phyloP scores from a whole-genome alignment of 2,329 filamentous ascomycete species.

The Aspergillus pseudoviridinutans region DNA sequence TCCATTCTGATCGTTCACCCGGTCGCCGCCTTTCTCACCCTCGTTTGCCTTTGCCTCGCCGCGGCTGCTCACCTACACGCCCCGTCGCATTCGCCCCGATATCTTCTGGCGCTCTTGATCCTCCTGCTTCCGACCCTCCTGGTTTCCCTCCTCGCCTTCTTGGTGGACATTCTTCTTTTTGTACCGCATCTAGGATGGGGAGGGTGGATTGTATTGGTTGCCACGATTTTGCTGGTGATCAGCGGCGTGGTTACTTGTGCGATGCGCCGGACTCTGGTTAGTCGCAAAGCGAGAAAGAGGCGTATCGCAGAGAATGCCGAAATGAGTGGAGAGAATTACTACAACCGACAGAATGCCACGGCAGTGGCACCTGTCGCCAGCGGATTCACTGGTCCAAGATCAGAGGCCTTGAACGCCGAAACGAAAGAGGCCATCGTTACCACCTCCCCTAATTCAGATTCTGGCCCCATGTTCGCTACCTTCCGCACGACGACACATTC shows the following conservation, averaged over 20 bases:
- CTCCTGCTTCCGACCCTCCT: conserved; percentile 81
- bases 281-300: conserved; percentile 87
- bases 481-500: conserved; percentile 32
- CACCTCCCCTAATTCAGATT: conserved; percentile 51
- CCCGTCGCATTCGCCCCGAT: conserved; percentile 84
- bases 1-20: conserved; percentile 90
- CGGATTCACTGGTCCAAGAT: conserved; percentile 9
- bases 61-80: conserved; percentile 79
- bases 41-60: conserved; percentile 79
- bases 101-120: conserved; percentile 79
- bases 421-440: conserved; percentile 58
- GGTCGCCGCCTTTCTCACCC: conserved; percentile 77
- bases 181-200: conserved; percentile 93
- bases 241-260: conserved; percentile 85
- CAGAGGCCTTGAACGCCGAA: conserved; percentile 39
- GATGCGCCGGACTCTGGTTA: conserved; percentile 88
- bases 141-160: conserved; percentile 77
- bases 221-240: conserved; percentile 77
- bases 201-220: conserved; percentile 85
- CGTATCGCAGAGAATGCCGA: conserved; percentile 90
- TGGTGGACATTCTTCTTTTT: conserved; percentile 91
- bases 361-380: conserved; percentile 21
- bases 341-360: conserved; percentile 56
- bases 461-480: conserved; percentile 46
- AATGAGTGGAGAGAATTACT: conserved; percentile 94